Percentiles rank a stretch among this genome's conserved stretches.
These are phyloP conservation scores for Verticillium zaregamsianum DNA, from an alignment of 2,329 filamentous ascomycete genomes.

Conservation along the genomic window DNA sequence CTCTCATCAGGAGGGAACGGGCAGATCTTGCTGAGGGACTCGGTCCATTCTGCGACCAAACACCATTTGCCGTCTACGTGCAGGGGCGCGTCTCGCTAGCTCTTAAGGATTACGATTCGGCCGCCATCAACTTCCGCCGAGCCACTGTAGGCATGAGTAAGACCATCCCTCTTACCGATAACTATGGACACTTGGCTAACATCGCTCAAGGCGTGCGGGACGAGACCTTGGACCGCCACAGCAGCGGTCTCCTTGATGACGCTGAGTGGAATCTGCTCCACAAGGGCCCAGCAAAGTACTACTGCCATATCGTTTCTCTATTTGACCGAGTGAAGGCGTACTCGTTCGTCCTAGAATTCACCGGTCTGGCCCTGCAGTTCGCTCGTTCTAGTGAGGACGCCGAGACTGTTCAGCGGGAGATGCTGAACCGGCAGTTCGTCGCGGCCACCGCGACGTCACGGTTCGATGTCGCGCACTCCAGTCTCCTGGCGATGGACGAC, in stretches of 20 bases:
- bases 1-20: constrained; percentile 54
- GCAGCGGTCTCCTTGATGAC: constrained; percentile 66
- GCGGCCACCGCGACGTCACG: constrained; percentile 74
- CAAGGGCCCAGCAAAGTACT: constrained; percentile 76
- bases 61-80: constrained; percentile 71
- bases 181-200: constrained; percentile 19
- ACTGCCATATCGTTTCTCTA: constrained; percentile 76
- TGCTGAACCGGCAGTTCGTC: constrained; percentile 80
- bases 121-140: constrained; percentile 73
- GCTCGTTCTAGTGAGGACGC: constrained; percentile 29
- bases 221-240: constrained; percentile 47
- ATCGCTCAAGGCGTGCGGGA: constrained; percentile 37
- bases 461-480: constrained; percentile 79
- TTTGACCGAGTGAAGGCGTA: constrained; percentile 76
- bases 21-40: constrained; percentile 58
- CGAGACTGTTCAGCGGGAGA: constrained; percentile 55
- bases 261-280: constrained; percentile 67
- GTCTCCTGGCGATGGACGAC: constrained; percentile 69
- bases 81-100: constrained; percentile 76
- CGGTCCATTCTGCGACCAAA: constrained; percentile 49
- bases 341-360: constrained; percentile 81
- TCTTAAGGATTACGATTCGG: constrained; percentile 67
- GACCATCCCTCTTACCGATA: constrained; percentile 25
- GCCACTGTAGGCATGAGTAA: constrained; percentile 79
- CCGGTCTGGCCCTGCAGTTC: constrained; percentile 69